phyloP scores from a whole-genome alignment of 495 filamentous ascomycete genomes.

The Penicillium malachiteum region DNA sequence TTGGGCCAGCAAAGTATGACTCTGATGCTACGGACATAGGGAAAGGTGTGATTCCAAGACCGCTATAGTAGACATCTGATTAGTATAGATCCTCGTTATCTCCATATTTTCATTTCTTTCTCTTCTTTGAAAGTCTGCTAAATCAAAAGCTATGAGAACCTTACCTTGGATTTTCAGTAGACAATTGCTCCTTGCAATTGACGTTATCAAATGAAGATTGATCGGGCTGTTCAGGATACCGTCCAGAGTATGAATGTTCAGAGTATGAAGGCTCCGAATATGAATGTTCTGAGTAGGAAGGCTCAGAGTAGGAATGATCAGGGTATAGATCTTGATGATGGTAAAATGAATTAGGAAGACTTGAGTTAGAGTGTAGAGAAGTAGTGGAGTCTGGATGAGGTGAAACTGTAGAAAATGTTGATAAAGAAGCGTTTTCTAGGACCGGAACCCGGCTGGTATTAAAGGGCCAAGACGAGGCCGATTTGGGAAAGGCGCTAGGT shows the following conservation, averaged over 20 bases:
- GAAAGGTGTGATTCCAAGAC: conserved; percentile 22
- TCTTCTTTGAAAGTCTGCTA: too few species aligned
- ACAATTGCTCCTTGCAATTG: conserved; percentile 9
- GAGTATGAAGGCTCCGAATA: neutral
- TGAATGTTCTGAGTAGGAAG: neutral
- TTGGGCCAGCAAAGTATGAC: conserved; percentile 24
- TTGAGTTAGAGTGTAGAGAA: conserved; percentile 10
- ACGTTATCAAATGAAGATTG: conserved; percentile 10
- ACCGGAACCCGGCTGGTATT: conserved; percentile 7
- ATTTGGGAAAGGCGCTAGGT: conserved; percentile 7
- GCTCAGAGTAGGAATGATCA: conserved; percentile 5
- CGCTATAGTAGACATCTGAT: conserved; percentile 6
- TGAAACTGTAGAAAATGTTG: conserved; percentile 7
- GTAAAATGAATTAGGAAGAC: conserved; percentile 9
- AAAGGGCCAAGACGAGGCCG: conserved; percentile 15
- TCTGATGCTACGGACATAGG: conserved; percentile 30
- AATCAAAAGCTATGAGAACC: neutral
- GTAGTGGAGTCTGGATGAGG: conserved; percentile 11
- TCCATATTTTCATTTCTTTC: neutral
- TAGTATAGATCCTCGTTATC: neutral
- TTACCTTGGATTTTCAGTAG: conserved; percentile 10
- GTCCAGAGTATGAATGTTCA: conserved; percentile 6
- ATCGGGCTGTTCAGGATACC: conserved; percentile 3
- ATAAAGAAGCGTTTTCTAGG: conserved; percentile 6
- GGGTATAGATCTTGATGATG: conserved; percentile 2